These are phyloP conservation scores for Delonix regia DNA, from an alignment of 306 rosid species.

Conservation along the genomic window DNA sequence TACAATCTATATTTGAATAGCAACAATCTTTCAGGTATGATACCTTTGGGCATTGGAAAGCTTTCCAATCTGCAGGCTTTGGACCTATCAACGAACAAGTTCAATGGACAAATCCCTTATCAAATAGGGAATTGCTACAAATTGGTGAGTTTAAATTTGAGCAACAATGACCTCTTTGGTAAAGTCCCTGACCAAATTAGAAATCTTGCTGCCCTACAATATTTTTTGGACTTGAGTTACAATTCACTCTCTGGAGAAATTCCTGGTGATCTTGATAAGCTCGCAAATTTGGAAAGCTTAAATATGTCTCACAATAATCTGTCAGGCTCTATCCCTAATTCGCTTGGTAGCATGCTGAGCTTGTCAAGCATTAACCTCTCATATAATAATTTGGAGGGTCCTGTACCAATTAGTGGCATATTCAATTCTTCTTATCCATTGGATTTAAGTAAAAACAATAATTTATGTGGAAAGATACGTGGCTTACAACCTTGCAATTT, in stretches of 20 bases:
- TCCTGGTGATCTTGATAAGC: not conserved
- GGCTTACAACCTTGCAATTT: constrained; percentile 42
- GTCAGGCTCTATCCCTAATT: not conserved
- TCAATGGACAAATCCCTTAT: not conserved
- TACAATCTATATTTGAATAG: not conserved
- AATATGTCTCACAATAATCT: not conserved
- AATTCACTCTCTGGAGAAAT: not conserved
- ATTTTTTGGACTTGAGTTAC: not conserved
- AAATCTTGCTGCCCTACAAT: not conserved
- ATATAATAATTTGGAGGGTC: constrained; percentile 21
- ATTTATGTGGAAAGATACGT: constrained; percentile 40
- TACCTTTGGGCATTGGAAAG: not conserved
- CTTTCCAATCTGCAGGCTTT: not conserved
- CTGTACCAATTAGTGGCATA: constrained; percentile 43
- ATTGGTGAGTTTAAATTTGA: not conserved
- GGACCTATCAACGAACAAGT: not conserved
- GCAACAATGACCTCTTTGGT: not conserved
- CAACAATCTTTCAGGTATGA: not conserved
- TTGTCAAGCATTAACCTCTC: not conserved
- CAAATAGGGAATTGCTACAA: not conserved
- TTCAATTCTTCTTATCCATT: constrained; percentile 38
- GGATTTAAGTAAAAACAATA: constrained; percentile 49
- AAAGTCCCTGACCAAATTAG: not conserved
- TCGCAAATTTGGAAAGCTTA: not conserved
- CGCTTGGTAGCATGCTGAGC: not conserved